Conservation (phyloP, 495 filamentous ascomycete species). For the Penicillium dipodomyicola region DNA sequence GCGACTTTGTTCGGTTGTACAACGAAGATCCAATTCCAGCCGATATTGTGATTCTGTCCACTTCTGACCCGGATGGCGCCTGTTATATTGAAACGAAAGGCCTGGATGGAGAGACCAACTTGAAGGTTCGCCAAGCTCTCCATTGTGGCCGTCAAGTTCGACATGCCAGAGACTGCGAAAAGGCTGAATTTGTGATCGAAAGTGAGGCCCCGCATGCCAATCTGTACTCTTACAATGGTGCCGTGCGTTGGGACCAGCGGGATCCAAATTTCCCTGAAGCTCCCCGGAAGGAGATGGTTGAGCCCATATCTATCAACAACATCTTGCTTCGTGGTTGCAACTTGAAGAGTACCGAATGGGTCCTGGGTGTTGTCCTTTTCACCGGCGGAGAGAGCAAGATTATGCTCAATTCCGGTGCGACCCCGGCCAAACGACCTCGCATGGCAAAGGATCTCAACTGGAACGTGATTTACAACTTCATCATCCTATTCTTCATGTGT, state of each 20-base stretch:
- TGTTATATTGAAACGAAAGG: conserved; percentile 99
- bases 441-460: conserved; percentile 93
- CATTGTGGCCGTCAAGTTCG: conserved; percentile 79
- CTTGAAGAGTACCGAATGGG: conserved; percentile 94
- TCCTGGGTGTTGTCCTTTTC: conserved; percentile 92
- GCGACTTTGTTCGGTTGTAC: conserved; percentile 95
- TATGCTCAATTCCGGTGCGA: conserved; percentile 97
- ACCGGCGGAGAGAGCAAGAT: conserved; percentile 98
- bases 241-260: conserved; percentile 79
- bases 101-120: conserved; percentile 94
- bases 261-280: conserved; percentile 58
- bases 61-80: conserved; percentile 89
- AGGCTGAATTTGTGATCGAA: conserved; percentile 80
- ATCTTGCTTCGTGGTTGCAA: conserved; percentile 89
- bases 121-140: conserved; percentile 91
- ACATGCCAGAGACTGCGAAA: conserved; percentile 90
- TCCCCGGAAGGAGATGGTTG: conserved; percentile 72
- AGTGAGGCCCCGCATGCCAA: conserved; percentile 92
- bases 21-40: conserved; percentile 95
- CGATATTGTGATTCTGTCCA: conserved; percentile 92
- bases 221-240: conserved; percentile 88
- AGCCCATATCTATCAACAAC: conserved; percentile 93
- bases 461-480: conserved; percentile 97
- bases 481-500: conserved; percentile 87
- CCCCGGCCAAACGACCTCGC: conserved; percentile 89